A percentile compares a stretch with the other conserved stretches of the same genome.
Conservation (phyloP, 2,329 filamentous ascomycete genomes). For the Pseudogymnoascus sp. region DNA sequence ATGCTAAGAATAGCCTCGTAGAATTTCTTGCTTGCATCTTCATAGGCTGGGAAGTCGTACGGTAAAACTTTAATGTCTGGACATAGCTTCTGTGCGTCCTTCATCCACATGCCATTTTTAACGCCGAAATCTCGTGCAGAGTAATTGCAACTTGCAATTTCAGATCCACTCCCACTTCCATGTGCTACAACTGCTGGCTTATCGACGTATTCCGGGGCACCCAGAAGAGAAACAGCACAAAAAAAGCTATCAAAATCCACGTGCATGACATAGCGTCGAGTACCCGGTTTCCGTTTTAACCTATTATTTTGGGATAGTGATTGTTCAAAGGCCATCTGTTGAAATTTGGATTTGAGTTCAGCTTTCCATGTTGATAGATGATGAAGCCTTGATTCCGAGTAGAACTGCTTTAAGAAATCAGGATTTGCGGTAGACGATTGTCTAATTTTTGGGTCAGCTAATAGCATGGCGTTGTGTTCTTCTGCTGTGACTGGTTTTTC, state of each 20-base stretch:
- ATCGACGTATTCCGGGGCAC: slow-evolving; percentile 61
- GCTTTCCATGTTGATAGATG: slow-evolving; percentile 96
- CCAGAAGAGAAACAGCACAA: slow-evolving; percentile 74
- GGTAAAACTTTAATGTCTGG: slow-evolving; percentile 81
- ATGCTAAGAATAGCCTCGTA: slow-evolving; percentile 75
- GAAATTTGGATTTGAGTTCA: slow-evolving; percentile 80
- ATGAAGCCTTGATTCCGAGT: slow-evolving; percentile 87
- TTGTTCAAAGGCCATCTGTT: slow-evolving; percentile 68
- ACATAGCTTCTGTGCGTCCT: slow-evolving; percentile 71
- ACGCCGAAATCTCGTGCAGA: slow-evolving; percentile 76
- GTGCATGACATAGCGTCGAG: slow-evolving; percentile 78
- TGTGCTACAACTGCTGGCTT: slow-evolving; percentile 88
- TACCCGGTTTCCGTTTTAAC: slow-evolving; percentile 46
- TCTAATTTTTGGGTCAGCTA: slow-evolving; percentile 75
- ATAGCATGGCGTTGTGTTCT: slow-evolving; percentile 78
- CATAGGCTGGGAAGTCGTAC: slow-evolving; percentile 92
- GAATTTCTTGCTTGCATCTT: slow-evolving; percentile 80
- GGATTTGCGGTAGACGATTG: slow-evolving; percentile 90
- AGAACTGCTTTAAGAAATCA: slow-evolving; percentile 87
- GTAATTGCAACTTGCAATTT: slow-evolving; percentile 98
- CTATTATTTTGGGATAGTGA: slow-evolving; percentile 38
- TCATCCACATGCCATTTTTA: slow-evolving; percentile 99
- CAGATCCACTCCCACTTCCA: slow-evolving; percentile 72
- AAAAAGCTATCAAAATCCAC: slow-evolving; percentile 99
- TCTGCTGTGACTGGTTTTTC: slow-evolving; percentile 57